Conservation (phyloP, 2,329 filamentous ascomycete genomes). For the Cladosporium sp. region DNA sequence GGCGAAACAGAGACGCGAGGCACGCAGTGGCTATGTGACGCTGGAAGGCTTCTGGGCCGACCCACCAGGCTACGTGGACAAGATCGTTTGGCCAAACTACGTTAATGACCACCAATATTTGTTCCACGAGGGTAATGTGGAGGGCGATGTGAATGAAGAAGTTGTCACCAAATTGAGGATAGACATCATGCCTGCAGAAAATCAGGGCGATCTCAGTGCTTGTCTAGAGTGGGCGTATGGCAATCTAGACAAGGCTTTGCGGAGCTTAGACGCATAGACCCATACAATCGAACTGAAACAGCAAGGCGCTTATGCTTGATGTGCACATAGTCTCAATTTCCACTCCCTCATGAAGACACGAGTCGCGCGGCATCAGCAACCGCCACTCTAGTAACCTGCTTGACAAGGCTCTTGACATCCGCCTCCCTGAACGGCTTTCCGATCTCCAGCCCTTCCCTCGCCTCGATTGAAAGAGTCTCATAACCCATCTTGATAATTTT, state of each 20-base stretch:
- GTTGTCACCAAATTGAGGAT: slow-evolving; percentile 32
- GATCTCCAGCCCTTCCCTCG: slow-evolving; percentile 65
- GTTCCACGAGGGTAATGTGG: slow-evolving; percentile 65
- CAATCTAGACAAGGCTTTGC: slow-evolving; percentile 3
- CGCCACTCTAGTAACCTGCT: slow-evolving; percentile 77
- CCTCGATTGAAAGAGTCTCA: slow-evolving; percentile 87
- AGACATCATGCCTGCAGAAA: slow-evolving; percentile 25
- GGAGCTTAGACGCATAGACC: not conserved
- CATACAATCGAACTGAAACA: not conserved
- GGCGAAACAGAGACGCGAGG: slow-evolving; percentile 63
- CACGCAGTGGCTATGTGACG: slow-evolving; percentile 72
- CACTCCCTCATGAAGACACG: slow-evolving; percentile 12
- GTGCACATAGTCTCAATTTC: too few species aligned
- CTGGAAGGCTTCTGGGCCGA: slow-evolving; percentile 88
- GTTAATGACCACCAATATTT: slow-evolving; percentile 75
- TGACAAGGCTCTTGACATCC: slow-evolving; percentile 77
- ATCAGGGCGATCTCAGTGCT: slow-evolving; percentile 31
- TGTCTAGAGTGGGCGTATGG: slow-evolving; percentile 37
- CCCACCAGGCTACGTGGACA: slow-evolving; percentile 88
- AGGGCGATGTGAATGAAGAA: slow-evolving; percentile 49
- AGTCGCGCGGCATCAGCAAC: slow-evolving; percentile 59
- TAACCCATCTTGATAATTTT: slow-evolving; percentile 95
- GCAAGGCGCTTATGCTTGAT: not conserved
- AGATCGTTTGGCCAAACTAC: slow-evolving; percentile 95
- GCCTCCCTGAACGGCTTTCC: slow-evolving; percentile 78